Percentiles rank a stretch among this genome's conserved stretches.
Conservation (phyloP, 2,329 filamentous ascomycete species). For the Verruconis gallopava region DNA sequence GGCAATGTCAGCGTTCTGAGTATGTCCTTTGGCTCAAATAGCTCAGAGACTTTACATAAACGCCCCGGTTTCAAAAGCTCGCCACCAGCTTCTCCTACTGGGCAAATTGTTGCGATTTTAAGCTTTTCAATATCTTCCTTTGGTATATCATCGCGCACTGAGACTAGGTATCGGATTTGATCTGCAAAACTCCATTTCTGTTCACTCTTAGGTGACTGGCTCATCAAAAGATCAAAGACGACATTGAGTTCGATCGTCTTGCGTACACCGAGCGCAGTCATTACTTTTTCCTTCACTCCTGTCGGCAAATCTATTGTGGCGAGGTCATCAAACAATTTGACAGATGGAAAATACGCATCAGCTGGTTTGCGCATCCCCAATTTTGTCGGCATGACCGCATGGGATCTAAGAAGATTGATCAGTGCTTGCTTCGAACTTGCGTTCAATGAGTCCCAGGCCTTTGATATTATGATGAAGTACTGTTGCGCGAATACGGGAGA, state of each 20-base stretch:
- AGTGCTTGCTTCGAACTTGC: conserved; percentile 52
- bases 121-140: conserved; percentile 66
- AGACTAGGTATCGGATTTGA: conserved; percentile 84
- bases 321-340: conserved; percentile 88
- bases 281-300: conserved; percentile 80
- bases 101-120: conserved; percentile 66
- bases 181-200: conserved; percentile 67
- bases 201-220: conserved; percentile 34
- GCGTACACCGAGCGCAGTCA: conserved; percentile 71
- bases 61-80: conserved; percentile 14
- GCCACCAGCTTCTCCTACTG: conserved; percentile 46
- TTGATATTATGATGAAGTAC: conserved; percentile 69
- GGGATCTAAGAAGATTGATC: conserved; percentile 47
- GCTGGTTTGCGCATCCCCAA: conserved; percentile 73
- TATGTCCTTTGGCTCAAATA: conserved; percentile 66
- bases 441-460: conserved; percentile 75
- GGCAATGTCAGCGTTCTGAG: conserved; percentile 60
- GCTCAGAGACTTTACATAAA: conserved; percentile 60
- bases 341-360: conserved; percentile 86
- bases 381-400: conserved; percentile 79
- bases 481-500: conserved; percentile 63
- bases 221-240: conserved; percentile 74
- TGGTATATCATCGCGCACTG: conserved; percentile 82
- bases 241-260: conserved; percentile 93
- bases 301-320: conserved; percentile 61